A percentile compares a stretch with the other conserved stretches of the same genome.
Conservation (phyloP, 106 monocot species). For the Phalaenopsis equestris region DNA sequence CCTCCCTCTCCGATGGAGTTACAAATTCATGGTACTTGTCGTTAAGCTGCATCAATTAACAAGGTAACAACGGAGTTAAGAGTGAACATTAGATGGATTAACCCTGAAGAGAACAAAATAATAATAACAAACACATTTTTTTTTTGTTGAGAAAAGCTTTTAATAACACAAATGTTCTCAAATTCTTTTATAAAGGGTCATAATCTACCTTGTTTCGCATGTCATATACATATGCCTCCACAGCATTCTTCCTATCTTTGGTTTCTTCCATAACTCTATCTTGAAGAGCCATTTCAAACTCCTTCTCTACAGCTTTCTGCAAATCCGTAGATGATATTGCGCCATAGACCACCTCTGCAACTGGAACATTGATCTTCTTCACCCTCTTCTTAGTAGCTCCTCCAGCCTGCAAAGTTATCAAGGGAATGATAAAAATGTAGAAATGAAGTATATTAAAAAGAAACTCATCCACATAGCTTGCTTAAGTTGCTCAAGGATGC, state of each 20-base stretch:
- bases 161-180: background rate
- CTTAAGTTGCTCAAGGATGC: no score
- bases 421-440: background rate
- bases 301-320: slow-evolving; percentile 69
- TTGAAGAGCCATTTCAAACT: slow-evolving; percentile 92
- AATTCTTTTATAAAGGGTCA: background rate
- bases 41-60: slow-evolving; percentile 35
- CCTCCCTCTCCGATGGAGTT: slow-evolving; percentile 38
- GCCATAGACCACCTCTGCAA: slow-evolving; percentile 56
- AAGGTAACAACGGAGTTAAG: background rate
- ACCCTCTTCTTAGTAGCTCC: slow-evolving; percentile 64
- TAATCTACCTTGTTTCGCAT: slow-evolving; percentile 79
- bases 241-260: slow-evolving; percentile 98
- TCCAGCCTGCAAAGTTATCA: slow-evolving; percentile 29
- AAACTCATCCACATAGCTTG: background rate
- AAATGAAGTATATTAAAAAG: background rate
- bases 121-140: background rate
- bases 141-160: background rate
- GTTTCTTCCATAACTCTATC: slow-evolving; percentile 98
- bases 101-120: no score
- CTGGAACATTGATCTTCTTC: slow-evolving; percentile 66
- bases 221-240: slow-evolving; percentile 94
- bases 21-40: slow-evolving; percentile 85
- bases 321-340: slow-evolving; percentile 40
- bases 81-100: background rate